Evolutionary conservation across 2,329 filamentous ascomycete genomes (phyloP), one percentile per base, ranked within the genome.

Genomic region (Talaromyces sp.): DNA sequence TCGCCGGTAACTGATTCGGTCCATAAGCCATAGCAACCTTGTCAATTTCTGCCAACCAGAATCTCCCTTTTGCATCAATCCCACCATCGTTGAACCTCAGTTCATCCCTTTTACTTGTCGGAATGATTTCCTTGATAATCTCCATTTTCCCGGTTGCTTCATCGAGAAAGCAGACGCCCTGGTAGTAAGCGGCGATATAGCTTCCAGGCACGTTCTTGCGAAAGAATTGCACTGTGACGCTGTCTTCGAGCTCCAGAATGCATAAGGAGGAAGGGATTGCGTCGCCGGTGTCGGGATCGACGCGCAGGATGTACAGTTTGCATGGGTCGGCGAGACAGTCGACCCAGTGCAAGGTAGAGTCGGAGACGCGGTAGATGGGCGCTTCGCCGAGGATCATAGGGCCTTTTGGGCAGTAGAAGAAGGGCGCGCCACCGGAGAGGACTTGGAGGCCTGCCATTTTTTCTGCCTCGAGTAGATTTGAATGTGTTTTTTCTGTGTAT

Each of bases 181-280:
- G 73, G 68, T 76, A 77, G 61, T 79, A 79, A n/a, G 76, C 77
- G 45, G 72, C 76, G 63, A 79, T 76, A 64, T 79, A 79, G 62
- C 75, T 77, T 2, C 75, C 73, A 3, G 74, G 71, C n/a, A 70
- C 68, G 43, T 70, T 66, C 50, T 70, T 69, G 27, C 76, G 73
- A 68, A 79, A 79, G 47, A 72, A 73, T 1, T 70, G 68, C 3
- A 78, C 76, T 2, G 74, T 76, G 10, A 79, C 73, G 62, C 74
- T 77, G 58, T 78, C 77, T 33, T 71, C 69, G 0, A 79, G 71
- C 17, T 70, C 33, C 1, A 77, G 17, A 2, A 77, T 67, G 6
- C 71, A 70, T 11, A 58, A 27, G 2, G 73, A 71, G 22, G 70
- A 64, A 1, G 72, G 72, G 8, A 69, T 63, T 2, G 75, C 67